Evolutionary conservation across 2,329 filamentous ascomycete genomes (phyloP), one percentile per base, ranked within the genome.

Genomic region (Alternaria alternata): DNA sequence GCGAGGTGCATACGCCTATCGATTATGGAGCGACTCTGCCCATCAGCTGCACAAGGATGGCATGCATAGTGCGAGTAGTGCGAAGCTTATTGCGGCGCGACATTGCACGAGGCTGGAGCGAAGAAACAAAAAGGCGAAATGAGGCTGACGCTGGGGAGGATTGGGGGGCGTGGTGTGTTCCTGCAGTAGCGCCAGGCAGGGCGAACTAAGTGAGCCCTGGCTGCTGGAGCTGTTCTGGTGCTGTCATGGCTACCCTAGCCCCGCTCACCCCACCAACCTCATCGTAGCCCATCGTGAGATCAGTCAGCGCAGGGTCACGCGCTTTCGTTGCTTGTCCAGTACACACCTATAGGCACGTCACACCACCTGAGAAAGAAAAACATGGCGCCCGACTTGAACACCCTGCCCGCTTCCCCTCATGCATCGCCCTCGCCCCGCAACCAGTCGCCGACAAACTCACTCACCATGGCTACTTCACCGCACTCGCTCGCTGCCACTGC

Each of bases 401-500:
- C 85, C n/a, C 80, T 88, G 14, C 84, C 86, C 51, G 80, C 83
- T 9, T 85, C 84, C 28, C 77, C 78, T 41, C 78, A 80, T 41
- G 71, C 78, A 20, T 74, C 77, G 52, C 73, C 72, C 56, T 72
- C 77, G 30, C 63, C 64, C 28, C 66, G 65, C 55, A 68, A 57
- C 43, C 69, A 66, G 59, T 65, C 70, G 72, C 72, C 73, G 71
- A 67, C 77, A 68, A 73, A 79, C 72, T 67, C 81, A 77, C 77
- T 79, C 79, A 68, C 70, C 61, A 73, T 75, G 66, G 84, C 89
- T 67, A 88, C 87, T 51, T 86, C 89, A 34, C 88, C 90, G 41
- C 85, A 87, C 63, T 93, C 91, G 14, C 84, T 95, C 9, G 91
- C 91, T 74, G 91, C 91, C 52, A 88, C 91, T 12, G 91, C 91